A percentile compares a stretch with the other conserved stretches of the same genome.
These are phyloP conservation scores for Plasmopara viticola DNA, from an alignment of 352 stramenopile species.

Conservation along the genomic window DNA sequence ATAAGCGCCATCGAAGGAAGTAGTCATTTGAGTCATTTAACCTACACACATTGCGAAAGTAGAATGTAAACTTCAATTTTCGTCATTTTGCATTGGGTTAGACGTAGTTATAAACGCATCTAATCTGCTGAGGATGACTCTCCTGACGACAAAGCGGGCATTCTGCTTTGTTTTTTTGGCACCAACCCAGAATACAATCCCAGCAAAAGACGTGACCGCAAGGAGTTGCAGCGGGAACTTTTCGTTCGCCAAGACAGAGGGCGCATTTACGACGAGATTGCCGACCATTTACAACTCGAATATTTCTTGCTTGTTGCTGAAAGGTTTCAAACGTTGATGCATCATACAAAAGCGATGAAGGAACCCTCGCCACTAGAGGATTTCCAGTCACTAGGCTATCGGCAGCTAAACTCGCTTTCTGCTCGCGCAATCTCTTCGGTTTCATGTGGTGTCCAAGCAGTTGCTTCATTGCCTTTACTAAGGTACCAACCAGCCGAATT, in stretches of 20 bases:
- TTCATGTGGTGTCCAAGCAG: slow-evolving; percentile 40
- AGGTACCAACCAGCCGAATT: slow-evolving; percentile 47
- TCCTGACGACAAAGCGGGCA: slow-evolving; percentile 87
- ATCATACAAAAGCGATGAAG: slow-evolving; percentile 21
- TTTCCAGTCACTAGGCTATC: slow-evolving; percentile 11
- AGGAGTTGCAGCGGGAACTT: slow-evolving; percentile 68
- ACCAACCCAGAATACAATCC: slow-evolving; percentile 91
- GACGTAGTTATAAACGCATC: slow-evolving; percentile 87
- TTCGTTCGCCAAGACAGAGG: slow-evolving; percentile 77
- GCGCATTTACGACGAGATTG: slow-evolving; percentile 65
- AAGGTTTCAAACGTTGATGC: not conserved
- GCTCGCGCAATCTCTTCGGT: slow-evolving; percentile 41
- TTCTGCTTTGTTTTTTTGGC: slow-evolving; percentile 88
- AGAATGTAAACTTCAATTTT: too few species aligned
- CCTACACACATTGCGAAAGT: too few species aligned
- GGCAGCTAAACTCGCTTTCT: slow-evolving; percentile 13
- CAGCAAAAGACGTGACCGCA: slow-evolving; percentile 91
- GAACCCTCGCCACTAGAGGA: slow-evolving; percentile 36
- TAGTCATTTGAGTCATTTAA: slow-evolving; percentile 8
- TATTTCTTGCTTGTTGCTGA: slow-evolving; percentile 1
- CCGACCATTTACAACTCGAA: slow-evolving; percentile 4
- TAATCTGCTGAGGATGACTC: slow-evolving; percentile 85
- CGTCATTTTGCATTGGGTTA: slow-evolving; percentile 22
- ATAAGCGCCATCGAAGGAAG: slow-evolving; percentile 44
- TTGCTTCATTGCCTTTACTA: slow-evolving; percentile 45